Percentiles rank a stretch among this genome's conserved stretches.
These are phyloP conservation scores for Phytophthora gonapodyides DNA, from an alignment of 352 stramenopile species.

Conservation along the genomic window DNA sequence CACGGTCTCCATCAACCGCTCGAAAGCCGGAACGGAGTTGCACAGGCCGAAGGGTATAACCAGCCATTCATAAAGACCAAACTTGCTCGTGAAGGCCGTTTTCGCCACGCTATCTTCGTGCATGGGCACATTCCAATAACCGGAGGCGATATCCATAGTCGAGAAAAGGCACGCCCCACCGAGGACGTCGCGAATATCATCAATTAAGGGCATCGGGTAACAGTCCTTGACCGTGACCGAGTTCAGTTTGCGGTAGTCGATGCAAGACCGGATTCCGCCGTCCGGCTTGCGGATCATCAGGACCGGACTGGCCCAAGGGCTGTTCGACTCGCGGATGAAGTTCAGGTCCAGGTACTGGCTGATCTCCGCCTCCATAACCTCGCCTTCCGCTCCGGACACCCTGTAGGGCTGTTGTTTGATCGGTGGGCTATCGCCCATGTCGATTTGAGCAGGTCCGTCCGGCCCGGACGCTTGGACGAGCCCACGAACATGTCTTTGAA, in stretches of 20 bases:
- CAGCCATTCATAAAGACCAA: background rate
- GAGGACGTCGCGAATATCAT: constrained; percentile 6
- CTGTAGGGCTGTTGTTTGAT: no score
- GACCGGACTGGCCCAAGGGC: constrained; percentile 16
- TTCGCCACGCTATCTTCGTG: background rate
- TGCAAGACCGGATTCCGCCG: constrained; percentile 15
- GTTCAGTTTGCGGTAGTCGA: constrained; percentile 15
- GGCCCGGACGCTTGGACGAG: no score
- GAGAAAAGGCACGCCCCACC: background rate
- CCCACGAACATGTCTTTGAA: no score
- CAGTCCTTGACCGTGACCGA: constrained; percentile 11
- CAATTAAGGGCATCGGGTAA: constrained; percentile 5
- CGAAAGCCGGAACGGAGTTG: no score
- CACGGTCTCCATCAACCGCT: no score
- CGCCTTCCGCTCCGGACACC: no score
- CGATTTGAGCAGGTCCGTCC: no score
- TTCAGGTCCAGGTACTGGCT: constrained; percentile 12
- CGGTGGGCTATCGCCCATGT: no score
- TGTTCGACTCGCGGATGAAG: background rate
- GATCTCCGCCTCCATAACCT: constrained; percentile 11
- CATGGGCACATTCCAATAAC: constrained; percentile 6
- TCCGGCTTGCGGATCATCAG: constrained; percentile 21
- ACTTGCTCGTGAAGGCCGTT: constrained; percentile 13
- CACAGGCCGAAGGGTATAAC: no score
- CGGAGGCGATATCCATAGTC: background rate